A percentile compares a stretch with the other conserved stretches of the same genome.
Evolutionary conservation across 2,329 filamentous ascomycete genomes (phyloP).

Genomic region (Grosmannia huntii): DNA sequence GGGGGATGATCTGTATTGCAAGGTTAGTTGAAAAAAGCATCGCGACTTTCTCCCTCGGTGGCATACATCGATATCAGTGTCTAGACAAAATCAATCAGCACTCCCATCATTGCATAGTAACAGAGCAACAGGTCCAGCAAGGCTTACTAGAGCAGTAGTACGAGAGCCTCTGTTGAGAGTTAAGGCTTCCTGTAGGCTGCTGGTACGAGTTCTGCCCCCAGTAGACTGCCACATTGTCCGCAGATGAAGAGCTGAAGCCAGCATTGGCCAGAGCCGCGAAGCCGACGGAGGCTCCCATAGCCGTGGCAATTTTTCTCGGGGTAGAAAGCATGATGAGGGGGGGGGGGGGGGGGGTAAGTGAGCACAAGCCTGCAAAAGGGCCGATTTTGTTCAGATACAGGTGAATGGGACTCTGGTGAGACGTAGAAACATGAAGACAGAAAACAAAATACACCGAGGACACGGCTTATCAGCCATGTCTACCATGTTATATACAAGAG

Average conservation of each 20-base stretch:
- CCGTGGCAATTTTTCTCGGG: background rate
- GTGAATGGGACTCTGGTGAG: background rate
- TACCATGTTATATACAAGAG: background rate
- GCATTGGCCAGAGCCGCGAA: slow-evolving; percentile 17
- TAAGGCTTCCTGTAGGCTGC: slow-evolving; percentile 27
- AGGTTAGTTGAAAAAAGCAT: background rate
- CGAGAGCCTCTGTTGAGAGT: slow-evolving; percentile 40
- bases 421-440: background rate
- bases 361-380: background rate
- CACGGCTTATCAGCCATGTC: background rate
- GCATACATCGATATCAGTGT: background rate
- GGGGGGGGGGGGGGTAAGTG: background rate
- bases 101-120: background rate
- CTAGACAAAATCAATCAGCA: background rate
- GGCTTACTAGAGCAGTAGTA: slow-evolving; percentile 45
- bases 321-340: background rate
- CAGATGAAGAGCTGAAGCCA: slow-evolving; percentile 31
- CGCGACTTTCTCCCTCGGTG: background rate
- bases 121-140: too few species aligned
- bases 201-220: slow-evolving; percentile 57
- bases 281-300: slow-evolving; percentile 7
- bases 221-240: slow-evolving; percentile 49
- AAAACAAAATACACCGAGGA: background rate
- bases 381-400: too few species aligned
- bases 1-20: slow-evolving; percentile 39